Conservation (phyloP, 306 rosid species). For the Quercus berberidifolia region DNA sequence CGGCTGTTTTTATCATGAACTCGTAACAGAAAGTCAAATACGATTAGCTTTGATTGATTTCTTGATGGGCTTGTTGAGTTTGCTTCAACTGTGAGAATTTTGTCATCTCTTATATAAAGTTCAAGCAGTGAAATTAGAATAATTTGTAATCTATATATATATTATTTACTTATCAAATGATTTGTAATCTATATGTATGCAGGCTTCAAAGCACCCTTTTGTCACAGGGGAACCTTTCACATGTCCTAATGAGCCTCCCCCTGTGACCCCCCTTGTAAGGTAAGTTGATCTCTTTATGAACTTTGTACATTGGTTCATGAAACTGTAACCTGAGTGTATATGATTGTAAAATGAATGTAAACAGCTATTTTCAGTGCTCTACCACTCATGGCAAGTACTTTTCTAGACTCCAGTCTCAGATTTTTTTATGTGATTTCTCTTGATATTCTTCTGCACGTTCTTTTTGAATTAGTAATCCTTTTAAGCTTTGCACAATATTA, state of each 20-base stretch:
- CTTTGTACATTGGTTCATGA: slow-evolving; percentile 8
- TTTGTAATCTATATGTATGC: no score
- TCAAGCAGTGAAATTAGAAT: slow-evolving; percentile 20
- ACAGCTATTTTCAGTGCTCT: background rate
- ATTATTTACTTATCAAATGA: no score
- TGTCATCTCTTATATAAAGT: slow-evolving; percentile 12
- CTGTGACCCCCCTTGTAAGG: slow-evolving; percentile 71
- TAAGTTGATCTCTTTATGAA: slow-evolving; percentile 40
- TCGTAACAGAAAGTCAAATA: slow-evolving; percentile 68
- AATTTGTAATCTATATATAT: no score
- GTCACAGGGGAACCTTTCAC: no score
- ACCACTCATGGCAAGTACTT: background rate
- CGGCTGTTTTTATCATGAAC: slow-evolving; percentile 28
- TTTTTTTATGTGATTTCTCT: no score
- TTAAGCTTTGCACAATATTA: no score
- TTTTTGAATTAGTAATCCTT: no score
- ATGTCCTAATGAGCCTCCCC: slow-evolving; percentile 43
- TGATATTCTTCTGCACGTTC: no score
- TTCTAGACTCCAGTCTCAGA: background rate
- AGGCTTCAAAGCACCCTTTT: no score
- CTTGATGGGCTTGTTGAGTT: slow-evolving; percentile 87
- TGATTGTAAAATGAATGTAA: background rate
- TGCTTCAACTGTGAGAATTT: slow-evolving; percentile 1
- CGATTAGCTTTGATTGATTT: slow-evolving; percentile 91
- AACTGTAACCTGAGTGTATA: background rate